These are phyloP conservation scores for Corchorus olitorius DNA, from an alignment of 345 rosid species.

Conservation along the genomic window DNA sequence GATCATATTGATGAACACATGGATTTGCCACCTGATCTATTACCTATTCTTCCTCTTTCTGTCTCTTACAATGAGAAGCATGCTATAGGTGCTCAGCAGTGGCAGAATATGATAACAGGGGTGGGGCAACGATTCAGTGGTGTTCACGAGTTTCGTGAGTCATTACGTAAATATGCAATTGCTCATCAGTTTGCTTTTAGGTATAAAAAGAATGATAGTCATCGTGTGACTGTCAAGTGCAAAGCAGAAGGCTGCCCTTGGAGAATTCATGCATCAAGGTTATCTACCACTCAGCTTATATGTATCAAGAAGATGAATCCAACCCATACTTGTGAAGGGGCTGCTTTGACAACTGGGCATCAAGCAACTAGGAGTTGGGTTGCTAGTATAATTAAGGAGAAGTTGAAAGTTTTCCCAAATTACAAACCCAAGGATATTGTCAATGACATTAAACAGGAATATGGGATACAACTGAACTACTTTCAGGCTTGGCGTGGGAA, in stretches of 20 bases:
- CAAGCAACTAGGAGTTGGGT: conserved; percentile 97
- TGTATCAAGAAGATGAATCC: conserved; percentile 93
- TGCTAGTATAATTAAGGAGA: conserved; percentile 91
- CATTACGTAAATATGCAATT: conserved; percentile 82
- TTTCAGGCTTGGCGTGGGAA: conserved; percentile 98
- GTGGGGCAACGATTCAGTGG: conserved; percentile 88
- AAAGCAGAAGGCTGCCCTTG: conserved; percentile 96
- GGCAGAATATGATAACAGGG: conserved; percentile 92
- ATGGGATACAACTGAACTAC: conserved; percentile 84
- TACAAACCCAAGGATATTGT: conserved; percentile 97
- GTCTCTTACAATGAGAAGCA: conserved; percentile 56
- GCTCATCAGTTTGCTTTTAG: conserved; percentile 92
- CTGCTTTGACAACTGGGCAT: conserved; percentile 63
- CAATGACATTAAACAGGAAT: conserved; percentile 79
- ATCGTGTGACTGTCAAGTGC: conserved; percentile 94
- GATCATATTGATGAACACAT: conserved; percentile 41
- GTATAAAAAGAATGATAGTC: conserved; percentile 93
- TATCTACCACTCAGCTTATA: conserved; percentile 85
- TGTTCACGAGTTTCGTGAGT: conserved; percentile 85
- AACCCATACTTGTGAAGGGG: conserved; percentile 86
- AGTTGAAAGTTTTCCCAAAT: conserved; percentile 72
- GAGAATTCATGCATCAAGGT: conserved; percentile 94
- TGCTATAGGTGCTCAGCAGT: conserved; percentile 74
- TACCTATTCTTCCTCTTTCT: conserved; percentile 49
- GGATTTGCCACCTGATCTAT: conserved; percentile 42